Conservation (phyloP, 257 asterid species). For the Linderniella brevidens region DNA sequence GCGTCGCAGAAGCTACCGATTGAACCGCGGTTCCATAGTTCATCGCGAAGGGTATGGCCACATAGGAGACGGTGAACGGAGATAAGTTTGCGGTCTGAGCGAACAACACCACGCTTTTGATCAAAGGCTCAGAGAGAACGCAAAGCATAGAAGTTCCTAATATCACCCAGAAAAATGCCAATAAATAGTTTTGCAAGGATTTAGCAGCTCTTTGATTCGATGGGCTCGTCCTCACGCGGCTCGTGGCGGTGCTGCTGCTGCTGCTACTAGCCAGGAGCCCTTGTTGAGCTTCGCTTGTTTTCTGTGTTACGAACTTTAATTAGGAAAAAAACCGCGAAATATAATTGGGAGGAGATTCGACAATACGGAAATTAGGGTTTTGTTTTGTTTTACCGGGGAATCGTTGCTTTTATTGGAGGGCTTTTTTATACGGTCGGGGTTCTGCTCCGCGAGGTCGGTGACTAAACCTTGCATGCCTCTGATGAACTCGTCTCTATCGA, state of each 20-base stretch:
- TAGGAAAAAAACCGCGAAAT: not conserved
- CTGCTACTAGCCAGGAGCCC: constrained; percentile 1
- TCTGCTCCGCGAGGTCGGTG: not conserved
- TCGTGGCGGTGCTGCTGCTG: constrained; percentile 4
- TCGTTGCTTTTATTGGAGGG: no score
- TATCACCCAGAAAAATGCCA: constrained; percentile 19
- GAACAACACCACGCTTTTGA: constrained; percentile 15
- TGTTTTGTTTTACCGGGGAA: no score
- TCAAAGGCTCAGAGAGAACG: constrained; percentile 21
- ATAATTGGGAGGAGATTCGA: not conserved
- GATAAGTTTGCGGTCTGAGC: constrained; percentile 23
- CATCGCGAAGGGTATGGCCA: constrained; percentile 31
- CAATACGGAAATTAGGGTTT: no score
- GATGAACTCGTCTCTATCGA: constrained; percentile 27
- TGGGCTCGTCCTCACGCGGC: constrained; percentile 8
- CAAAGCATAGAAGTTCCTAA: constrained; percentile 16
- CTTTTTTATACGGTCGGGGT: not conserved
- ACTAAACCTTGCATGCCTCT: constrained; percentile 22
- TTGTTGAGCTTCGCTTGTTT: constrained; percentile 13
- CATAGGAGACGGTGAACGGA: constrained; percentile 24
- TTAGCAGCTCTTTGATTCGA: constrained; percentile 8
- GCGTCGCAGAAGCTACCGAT: constrained; percentile 25
- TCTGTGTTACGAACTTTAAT: constrained; percentile 13
- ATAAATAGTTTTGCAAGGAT: constrained; percentile 17
- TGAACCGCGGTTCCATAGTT: constrained; percentile 22